phyloP scores from a whole-genome alignment of 2,329 filamentous ascomycete genomes.

The Coleophoma eucalyptorum region DNA sequence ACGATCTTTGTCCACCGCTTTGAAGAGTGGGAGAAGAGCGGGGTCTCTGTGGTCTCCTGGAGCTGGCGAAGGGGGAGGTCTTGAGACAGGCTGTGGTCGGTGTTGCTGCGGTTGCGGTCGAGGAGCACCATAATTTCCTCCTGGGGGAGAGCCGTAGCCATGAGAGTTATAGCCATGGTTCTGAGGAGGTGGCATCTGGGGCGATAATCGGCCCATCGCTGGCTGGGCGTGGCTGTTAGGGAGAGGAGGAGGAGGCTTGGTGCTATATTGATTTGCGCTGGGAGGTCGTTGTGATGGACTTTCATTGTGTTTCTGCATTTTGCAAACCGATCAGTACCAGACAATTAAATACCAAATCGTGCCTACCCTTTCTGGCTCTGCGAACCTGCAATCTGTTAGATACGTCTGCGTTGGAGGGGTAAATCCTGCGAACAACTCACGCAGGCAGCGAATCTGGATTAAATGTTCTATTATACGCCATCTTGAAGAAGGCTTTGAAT shows the following conservation, averaged over 20 bases:
- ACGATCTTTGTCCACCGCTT: constrained; percentile 86
- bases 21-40: constrained; percentile 80
- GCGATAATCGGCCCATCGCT: constrained; percentile 13
- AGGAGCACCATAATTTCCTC: constrained; percentile 34
- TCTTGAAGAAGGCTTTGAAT: constrained; percentile 34
- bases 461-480: constrained; percentile 93
- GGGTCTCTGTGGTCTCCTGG: constrained; percentile 56
- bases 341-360: background rate
- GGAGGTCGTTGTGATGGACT: constrained; percentile 41
- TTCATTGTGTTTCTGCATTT: constrained; percentile 25
- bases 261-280: constrained; percentile 30
- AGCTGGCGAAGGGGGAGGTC: constrained; percentile 63
- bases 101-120: constrained; percentile 35
- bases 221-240: constrained; percentile 6
- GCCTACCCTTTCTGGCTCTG: constrained; percentile 42
- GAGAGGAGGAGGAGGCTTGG: constrained; percentile 24
- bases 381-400: constrained; percentile 36
- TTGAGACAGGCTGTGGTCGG: constrained; percentile 47
- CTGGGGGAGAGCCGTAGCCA: constrained; percentile 41
- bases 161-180: constrained; percentile 19
- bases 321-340: constrained; percentile 1
- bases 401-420: constrained; percentile 8
- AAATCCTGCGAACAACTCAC: constrained; percentile 45
- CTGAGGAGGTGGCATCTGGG: constrained; percentile 18
- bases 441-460: constrained; percentile 94